Evolutionary conservation across 2,329 filamentous ascomycete genomes (phyloP), one percentile per base, ranked within the genome.

Genomic region (Sporothrix dimorphospora): DNA sequence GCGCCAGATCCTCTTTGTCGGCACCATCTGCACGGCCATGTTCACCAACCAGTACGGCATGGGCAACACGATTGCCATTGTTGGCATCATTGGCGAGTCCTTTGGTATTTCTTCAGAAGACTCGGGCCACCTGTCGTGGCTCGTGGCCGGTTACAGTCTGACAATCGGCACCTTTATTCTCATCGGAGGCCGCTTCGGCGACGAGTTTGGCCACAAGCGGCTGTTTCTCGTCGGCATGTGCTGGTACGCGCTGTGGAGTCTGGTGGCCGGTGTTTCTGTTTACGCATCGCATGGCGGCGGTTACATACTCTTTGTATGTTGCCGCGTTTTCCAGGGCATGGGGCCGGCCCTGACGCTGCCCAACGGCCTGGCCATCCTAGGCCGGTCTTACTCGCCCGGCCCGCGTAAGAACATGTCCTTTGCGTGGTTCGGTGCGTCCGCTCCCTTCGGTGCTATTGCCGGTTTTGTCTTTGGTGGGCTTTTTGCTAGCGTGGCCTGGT

Each of bases 231-330:
- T 78, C 38, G 90, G 90, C 9, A 81, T 88, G 38, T 73, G 81
- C 49, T 92, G 92, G 92, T 86, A 92, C 65, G 79, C 88, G 4
- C 74, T 90, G 45, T 94, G 91, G 87, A 90, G 88, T 11, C 80
- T 94, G 71, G 81, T 93, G 67, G 87, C 86, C n/a, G 92, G 92
- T 6, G 24, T 73, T 19, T 24, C 70, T 1, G 73, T 72, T 8
- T 92, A 71, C 34, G 27, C 63, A 21, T n/a, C 45, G 45, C n/a
- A 53, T 38, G 59, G 24, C 71, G 8, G n/a, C 14, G 65, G 73
- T 79, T 85, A 89, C 72, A 79, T 82, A 1, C 79, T 87, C 14
- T 88, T 88, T 75, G 82, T 86, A 72, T 80, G 85, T 47, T 82
- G 83, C n/a, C 82, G 88, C 6, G 86, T 85, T 0, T 77, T 89